Evolutionary conservation across 208 protist genomes (phyloP), one percentile per base, ranked within the genome.

Genomic region (Entamoeba histolytica): DNA sequence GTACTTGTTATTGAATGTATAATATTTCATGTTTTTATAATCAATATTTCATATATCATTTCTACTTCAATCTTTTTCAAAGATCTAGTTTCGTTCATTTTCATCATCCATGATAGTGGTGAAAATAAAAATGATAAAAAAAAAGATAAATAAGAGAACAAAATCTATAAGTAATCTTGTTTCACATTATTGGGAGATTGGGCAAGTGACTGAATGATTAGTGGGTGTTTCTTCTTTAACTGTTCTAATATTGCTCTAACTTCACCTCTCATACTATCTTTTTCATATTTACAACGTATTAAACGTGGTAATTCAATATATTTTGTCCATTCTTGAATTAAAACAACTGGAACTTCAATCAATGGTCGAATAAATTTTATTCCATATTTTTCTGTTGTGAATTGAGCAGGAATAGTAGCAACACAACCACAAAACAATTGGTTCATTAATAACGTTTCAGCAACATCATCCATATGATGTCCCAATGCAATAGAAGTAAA

Each of bases 381-480:
- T 1, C 23, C 23, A 23, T 69, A 69, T 23, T 69, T 69, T 23
- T 69, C 23, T 14, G 55, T 23, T 28, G 23, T 23, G 23, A 69
- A 69, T 69, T 69, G 55, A 69, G 55, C 12, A 69, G 55, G 55
- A 23, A 69, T 69, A 14, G 1, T 23, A 4, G 55, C 55, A 23
- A 69, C 3, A 69, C 55, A 69, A 50, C 50, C 91, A 92, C 91
- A 31, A 4, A 44, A n/a, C 12, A 92, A 6, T 50, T 95, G 55
- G 47, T 96, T 99, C 97, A 99, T 98, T 19, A 99, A 95, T 91
- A 99, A 97, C 52, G 98, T 99, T 94, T 99, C 98, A 35, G 98
- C 98, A 69, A 97, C 96, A 94, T 99, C 98, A 94, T 99, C 98
- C 4, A 98, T 98, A 96, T 99, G 99, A 95, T 99, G 98, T 15